A percentile compares a stretch with the other conserved stretches of the same genome.
phyloP scores from a whole-genome alignment of 2,329 filamentous ascomycete genomes.

The Cryphonectria japonica region DNA sequence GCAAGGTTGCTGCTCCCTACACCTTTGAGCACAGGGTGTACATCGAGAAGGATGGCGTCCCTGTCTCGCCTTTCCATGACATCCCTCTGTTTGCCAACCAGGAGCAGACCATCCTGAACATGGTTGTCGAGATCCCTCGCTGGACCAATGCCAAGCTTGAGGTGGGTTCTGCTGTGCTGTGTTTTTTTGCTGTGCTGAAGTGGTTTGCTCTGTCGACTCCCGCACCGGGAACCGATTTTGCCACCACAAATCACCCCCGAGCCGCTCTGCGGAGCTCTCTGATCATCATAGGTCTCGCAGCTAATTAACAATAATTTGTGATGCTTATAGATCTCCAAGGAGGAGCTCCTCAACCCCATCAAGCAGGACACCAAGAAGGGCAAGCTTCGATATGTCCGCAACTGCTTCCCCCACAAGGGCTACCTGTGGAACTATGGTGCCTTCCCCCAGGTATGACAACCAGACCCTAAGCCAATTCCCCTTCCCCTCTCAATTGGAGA shows the following conservation, averaged over 20 bases:
- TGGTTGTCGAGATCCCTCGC: conserved; percentile 98
- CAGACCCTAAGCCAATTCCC: conserved; percentile 7
- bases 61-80: conserved; percentile 96
- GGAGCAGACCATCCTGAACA: conserved; percentile 96
- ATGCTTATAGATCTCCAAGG: conserved; percentile 84
- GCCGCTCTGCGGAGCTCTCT: not conserved
- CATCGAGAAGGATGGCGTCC: conserved; percentile 95
- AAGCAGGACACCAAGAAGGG: conserved; percentile 99
- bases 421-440: conserved; percentile 99
- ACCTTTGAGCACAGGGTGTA: conserved; percentile 89
- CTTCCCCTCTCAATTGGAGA: conserved; percentile 7
- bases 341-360: conserved; percentile 97
- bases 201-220: not conserved
- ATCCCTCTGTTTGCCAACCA: conserved; percentile 97
- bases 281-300: not conserved
- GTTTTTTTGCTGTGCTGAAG: not conserved
- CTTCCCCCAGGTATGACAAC: conserved; percentile 82
- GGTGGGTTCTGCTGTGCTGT: conserved; percentile 57
- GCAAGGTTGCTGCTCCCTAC: conserved; percentile 88
- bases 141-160: conserved; percentile 99
- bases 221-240: not conserved
- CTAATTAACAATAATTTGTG: not conserved
- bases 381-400: conserved; percentile 98
- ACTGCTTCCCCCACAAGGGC: conserved; percentile 99
- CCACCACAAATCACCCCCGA: not conserved